Evolutionary conservation across 345 rosid species (phyloP), one percentile per base, ranked within the genome.

Genomic region (Eutrema japonicum): DNA sequence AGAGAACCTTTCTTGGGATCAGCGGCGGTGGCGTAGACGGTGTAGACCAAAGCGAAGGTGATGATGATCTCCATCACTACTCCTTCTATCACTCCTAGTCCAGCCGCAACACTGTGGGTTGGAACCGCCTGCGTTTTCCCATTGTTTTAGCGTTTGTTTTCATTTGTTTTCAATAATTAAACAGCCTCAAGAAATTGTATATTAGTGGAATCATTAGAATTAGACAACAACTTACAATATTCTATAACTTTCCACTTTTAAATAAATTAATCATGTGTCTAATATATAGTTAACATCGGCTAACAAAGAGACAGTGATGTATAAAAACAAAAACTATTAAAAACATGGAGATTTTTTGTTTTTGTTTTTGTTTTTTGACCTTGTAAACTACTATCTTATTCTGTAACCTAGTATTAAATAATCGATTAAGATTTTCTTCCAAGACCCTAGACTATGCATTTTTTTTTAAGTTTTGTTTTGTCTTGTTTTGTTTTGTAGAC

Each of bases 1-100:
- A 94, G 75, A 30, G 95, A 85, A 11, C 98, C 97, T 77, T 88
- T 94, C 85, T 91, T 94, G 46, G 95, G 97, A 79, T 94, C 98
- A 53, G 90, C 97, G 5, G 98, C 98, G 0, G 96, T 94, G 74
- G 98, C 96, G 48, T 91, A 91, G 5, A 89, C 98, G 0, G 95
- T 89, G 91, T 94, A 94, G 8, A 94, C 98, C 78, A 94, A 78
- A 10, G 85, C 96, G 65, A 94, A 94, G 46, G 98, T 94, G 79
- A 82, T 87, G 67, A 91, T 77, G 43, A 94, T 89, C 76, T 94
- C 98, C 97, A 94, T 88, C 33, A 91, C 93, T 13, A 94, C 88
- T 79, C 97, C 95, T 83, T 89, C 89, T 45, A 87, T 60, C 5
- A 86, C 86, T 59, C 97, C 90, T 0, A 91, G 81, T 65, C 97